A percentile compares a stretch with the other conserved stretches of the same genome.
phyloP scores from a whole-genome alignment of 164 flowering plant genomes.

The Echeveria elegans region DNA sequence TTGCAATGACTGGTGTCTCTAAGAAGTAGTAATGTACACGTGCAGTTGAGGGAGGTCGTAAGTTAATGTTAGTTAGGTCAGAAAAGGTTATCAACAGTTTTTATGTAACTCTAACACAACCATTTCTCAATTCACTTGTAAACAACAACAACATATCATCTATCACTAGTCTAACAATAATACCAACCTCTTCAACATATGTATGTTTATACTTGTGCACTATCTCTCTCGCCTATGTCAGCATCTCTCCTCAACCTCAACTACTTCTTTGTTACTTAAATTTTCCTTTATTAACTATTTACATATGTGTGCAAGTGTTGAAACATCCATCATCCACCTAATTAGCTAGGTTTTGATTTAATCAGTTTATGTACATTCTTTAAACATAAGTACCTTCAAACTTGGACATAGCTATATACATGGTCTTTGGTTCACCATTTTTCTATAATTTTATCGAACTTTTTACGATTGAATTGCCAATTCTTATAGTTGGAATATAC shows the following conservation, averaged over 20 bases:
- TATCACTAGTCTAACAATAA: slow-evolving; percentile 6
- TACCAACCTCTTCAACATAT: not conserved
- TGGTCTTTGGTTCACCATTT: not conserved
- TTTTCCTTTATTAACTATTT: not conserved
- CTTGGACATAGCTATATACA: not conserved
- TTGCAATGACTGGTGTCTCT: not conserved
- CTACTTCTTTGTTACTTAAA: not conserved
- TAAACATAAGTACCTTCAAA: not conserved
- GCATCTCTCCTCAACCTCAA: slow-evolving; percentile 8
- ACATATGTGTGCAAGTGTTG: not conserved
- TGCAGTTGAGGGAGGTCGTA: slow-evolving; percentile 7
- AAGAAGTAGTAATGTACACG: not conserved
- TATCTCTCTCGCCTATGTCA: not conserved
- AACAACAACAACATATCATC: slow-evolving; percentile 3
- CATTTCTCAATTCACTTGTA: not conserved
- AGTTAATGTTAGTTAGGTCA: slow-evolving; percentile 7
- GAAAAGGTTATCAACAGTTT: slow-evolving; percentile 1
- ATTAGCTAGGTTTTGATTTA: not conserved
- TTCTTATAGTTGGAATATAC: no score
- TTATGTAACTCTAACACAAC: not conserved
- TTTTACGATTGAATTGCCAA: no score
- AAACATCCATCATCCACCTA: not conserved
- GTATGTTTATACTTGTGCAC: not conserved
- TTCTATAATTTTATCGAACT: not conserved
- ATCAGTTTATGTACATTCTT: not conserved